Conservation (phyloP, 805 yeast species). For the Clavispora santaluciae region DNA sequence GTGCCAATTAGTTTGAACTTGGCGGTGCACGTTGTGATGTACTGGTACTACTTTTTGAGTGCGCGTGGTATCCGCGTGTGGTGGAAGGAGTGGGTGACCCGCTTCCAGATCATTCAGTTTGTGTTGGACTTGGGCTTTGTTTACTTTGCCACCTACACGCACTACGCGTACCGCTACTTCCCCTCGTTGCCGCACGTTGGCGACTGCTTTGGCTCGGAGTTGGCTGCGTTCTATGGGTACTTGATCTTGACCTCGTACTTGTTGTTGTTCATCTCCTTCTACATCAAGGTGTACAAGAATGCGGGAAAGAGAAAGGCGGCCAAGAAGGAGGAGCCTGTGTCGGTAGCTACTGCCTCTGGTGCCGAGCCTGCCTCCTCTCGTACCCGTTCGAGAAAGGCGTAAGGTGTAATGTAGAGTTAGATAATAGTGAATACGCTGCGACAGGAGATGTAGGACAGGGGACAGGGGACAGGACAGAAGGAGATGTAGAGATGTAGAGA, state of each 20-base stretch:
- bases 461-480: too few species aligned
- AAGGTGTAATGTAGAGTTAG: slow-evolving; percentile 1
- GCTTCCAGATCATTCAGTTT: slow-evolving; percentile 92
- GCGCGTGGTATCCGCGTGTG: slow-evolving; percentile 93
- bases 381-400: slow-evolving; percentile 35
- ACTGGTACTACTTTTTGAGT: slow-evolving; percentile 92
- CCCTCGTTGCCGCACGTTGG: slow-evolving; percentile 63
- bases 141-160: slow-evolving; percentile 90
- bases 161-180: slow-evolving; percentile 70
- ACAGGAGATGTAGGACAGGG: too few species aligned
- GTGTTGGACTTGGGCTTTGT: slow-evolving; percentile 84
- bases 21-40: slow-evolving; percentile 93
- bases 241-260: slow-evolving; percentile 82
- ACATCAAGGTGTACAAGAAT: slow-evolving; percentile 76
- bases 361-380: slow-evolving; percentile 15
- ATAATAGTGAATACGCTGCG: neutral
- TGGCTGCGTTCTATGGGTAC: slow-evolving; percentile 91
- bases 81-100: slow-evolving; percentile 99
- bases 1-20: slow-evolving; percentile 86
- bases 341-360: slow-evolving; percentile 10
- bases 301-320: slow-evolving; percentile 24
- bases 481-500: too few species aligned
- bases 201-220: slow-evolving; percentile 86
- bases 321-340: slow-evolving; percentile 6
- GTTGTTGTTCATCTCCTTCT: slow-evolving; percentile 86